Percentiles rank a stretch among this genome's conserved stretches.
Evolutionary conservation across 805 yeast species (phyloP).

Genomic region (Candida arabinofermentans): DNA sequence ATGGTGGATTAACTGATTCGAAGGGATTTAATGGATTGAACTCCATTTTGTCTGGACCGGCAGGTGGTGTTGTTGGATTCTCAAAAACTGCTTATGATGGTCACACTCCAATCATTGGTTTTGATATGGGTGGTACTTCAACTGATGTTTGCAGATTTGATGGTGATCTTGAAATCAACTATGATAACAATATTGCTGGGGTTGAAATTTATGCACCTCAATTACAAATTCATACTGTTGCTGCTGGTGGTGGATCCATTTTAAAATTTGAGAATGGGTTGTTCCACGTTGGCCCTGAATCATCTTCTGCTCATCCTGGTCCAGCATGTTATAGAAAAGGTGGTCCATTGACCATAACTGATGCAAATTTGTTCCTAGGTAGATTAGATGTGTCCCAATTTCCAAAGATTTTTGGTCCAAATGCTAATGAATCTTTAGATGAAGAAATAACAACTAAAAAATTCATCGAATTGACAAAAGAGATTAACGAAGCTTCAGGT

Average conservation of each 20-base stretch:
- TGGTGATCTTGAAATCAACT: conserved; percentile 28
- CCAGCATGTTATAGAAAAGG: conserved; percentile 47
- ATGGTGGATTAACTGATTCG: conserved; percentile 52
- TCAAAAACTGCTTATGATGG: conserved; percentile 45
- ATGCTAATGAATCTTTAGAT: conserved; percentile 38
- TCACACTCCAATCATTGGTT: conserved; percentile 32
- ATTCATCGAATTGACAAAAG: conserved; percentile 35
- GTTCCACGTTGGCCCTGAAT: conserved; percentile 44
- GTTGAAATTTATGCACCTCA: conserved; percentile 34
- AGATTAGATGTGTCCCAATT: conserved; percentile 38
- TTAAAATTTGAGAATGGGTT: conserved; percentile 32
- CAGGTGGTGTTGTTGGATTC: conserved; percentile 55
- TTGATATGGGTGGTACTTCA: conserved; percentile 38
- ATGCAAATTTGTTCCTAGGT: conserved; percentile 42
- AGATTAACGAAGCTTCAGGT: conserved; percentile 34
- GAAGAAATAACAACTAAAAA: conserved; percentile 30
- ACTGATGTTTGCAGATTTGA: conserved; percentile 35
- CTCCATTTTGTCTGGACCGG: conserved; percentile 54
- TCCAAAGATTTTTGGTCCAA: conserved; percentile 45
- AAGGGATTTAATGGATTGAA: conserved; percentile 47
- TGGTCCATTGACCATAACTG: conserved; percentile 45
- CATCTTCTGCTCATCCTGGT: conserved; percentile 46
- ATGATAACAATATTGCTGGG: conserved; percentile 32
- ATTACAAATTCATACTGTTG: conserved; percentile 30
- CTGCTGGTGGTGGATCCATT: conserved; percentile 35